Evolutionary conservation across 495 filamentous ascomycete genomes (phyloP).

Genomic region (Penicillium desertorum): DNA sequence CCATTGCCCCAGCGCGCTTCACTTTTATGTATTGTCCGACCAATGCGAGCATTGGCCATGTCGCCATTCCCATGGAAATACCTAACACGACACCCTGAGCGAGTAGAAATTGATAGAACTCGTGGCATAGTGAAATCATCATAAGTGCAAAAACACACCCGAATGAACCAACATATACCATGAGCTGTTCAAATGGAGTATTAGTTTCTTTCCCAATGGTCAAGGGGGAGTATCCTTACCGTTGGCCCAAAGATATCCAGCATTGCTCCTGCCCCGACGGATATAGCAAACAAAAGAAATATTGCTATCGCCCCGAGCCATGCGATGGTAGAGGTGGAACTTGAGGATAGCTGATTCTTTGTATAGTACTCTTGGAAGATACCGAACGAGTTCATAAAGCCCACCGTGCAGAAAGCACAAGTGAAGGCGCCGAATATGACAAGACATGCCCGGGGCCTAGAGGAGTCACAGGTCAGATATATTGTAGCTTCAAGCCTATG

Average conservation of each 20-base stretch:
- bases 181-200: slow-evolving; percentile 19
- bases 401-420: slow-evolving; percentile 52
- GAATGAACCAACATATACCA: slow-evolving; percentile 30
- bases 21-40: slow-evolving; percentile 56
- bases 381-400: slow-evolving; percentile 64
- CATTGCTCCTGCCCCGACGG: slow-evolving; percentile 33
- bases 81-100: slow-evolving; percentile 59
- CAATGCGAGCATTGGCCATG: slow-evolving; percentile 52
- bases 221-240: slow-evolving; percentile 7
- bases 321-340: slow-evolving; percentile 52
- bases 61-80: slow-evolving; percentile 47
- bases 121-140: slow-evolving; percentile 56
- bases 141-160: slow-evolving; percentile 48
- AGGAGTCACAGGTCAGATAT: not conserved
- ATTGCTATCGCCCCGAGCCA: slow-evolving; percentile 60
- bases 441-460: slow-evolving; percentile 27
- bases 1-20: slow-evolving; percentile 54
- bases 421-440: slow-evolving; percentile 32
- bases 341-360: slow-evolving; percentile 44
- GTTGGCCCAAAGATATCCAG: slow-evolving; percentile 42
- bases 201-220: not conserved
- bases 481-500: not conserved
- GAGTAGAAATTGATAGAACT: slow-evolving; percentile 64
- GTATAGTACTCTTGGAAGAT: slow-evolving; percentile 63
- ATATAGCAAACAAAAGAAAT: slow-evolving; percentile 42